phyloP scores from a whole-genome alignment of 306 rosid species.

The Glycine latifolia region DNA sequence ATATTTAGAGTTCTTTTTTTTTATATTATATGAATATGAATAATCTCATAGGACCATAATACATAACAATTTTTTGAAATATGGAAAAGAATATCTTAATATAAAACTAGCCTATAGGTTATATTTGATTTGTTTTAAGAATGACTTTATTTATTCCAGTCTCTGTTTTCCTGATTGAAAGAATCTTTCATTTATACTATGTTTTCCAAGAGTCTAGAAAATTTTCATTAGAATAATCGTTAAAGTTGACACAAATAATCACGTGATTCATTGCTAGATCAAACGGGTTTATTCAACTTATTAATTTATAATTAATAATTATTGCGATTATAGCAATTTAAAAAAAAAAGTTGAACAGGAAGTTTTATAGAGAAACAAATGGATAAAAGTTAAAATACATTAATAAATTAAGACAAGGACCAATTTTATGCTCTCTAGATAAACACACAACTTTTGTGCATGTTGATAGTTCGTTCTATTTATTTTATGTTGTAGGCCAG shows the following conservation, averaged over 20 bases:
- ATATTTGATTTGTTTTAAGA: background rate
- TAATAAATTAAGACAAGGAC: background rate
- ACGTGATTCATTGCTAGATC: background rate
- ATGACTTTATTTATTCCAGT: background rate
- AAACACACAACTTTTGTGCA: background rate
- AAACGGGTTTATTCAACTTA: background rate
- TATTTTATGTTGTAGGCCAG: constrained; percentile 58
- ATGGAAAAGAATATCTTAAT: background rate
- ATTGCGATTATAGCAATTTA: background rate
- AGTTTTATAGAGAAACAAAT: background rate
- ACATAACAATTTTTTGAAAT: background rate
- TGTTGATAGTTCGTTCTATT: background rate
- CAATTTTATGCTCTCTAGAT: background rate
- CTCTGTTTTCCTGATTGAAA: background rate
- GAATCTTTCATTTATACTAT: background rate
- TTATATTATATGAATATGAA: no score
- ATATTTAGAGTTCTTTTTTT: no score
- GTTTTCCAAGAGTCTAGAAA: no score
- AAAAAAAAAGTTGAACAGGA: background rate
- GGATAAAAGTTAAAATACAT: background rate
- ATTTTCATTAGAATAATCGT: background rate
- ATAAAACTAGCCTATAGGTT: background rate
- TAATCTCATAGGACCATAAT: no score
- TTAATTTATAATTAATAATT: background rate
- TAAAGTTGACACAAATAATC: background rate